phyloP scores from a whole-genome alignment of 306 rosid genomes.

The Medicago lupulina region DNA sequence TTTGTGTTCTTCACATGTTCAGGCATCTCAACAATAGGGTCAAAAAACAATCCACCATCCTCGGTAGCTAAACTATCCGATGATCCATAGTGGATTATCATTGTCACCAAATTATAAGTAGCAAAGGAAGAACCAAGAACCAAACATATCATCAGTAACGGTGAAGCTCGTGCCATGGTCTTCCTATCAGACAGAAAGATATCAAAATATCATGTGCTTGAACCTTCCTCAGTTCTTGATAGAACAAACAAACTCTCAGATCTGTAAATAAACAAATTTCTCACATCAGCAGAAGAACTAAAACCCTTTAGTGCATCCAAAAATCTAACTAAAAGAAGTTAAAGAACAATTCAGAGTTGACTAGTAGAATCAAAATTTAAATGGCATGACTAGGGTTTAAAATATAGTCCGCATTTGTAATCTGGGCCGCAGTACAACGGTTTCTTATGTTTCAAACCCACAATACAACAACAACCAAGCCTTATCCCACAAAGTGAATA shows the following conservation, averaged over 20 bases:
- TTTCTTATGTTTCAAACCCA: too few species aligned
- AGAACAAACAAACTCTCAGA: conserved; percentile 44
- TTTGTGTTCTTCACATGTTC: conserved; percentile 53
- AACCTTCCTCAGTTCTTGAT: conserved; percentile 42
- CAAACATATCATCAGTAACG: conserved; percentile 67
- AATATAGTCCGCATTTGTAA: too few species aligned
- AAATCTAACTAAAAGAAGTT: conserved; percentile 35
- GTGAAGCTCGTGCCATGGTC: conserved; percentile 69
- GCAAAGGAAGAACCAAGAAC: conserved; percentile 80
- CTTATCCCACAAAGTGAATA: too few species aligned
- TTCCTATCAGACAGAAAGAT: conserved; percentile 54
- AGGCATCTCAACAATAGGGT: conserved; percentile 88
- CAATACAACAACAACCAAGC: too few species aligned
- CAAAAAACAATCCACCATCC: conserved; percentile 47
- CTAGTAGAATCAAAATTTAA: background rate
- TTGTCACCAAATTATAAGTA: conserved; percentile 75
- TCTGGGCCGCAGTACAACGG: too few species aligned
- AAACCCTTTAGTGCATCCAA: conserved; percentile 26
- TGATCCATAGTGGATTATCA: conserved; percentile 64
- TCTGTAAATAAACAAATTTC: conserved; percentile 37
- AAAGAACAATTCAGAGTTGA: conserved; percentile 22
- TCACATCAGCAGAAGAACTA: conserved; percentile 36
- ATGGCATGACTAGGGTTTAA: background rate
- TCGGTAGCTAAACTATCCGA: conserved; percentile 45
- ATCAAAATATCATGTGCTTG: conserved; percentile 46